These are phyloP conservation scores for Ricinus communis DNA, from an alignment of 345 rosid species.

Conservation along the genomic window DNA sequence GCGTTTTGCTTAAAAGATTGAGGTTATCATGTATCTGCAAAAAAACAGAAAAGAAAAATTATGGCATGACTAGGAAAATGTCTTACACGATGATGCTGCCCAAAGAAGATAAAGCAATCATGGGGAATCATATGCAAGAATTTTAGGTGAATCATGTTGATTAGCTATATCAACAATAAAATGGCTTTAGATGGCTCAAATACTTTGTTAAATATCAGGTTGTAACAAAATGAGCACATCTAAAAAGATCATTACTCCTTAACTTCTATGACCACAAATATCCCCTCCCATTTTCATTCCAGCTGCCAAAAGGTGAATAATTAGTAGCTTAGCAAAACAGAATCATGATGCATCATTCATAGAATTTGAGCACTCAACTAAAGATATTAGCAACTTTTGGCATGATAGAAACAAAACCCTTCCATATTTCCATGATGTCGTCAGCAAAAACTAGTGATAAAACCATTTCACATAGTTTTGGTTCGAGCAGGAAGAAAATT, in stretches of 20 bases:
- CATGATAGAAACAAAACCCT: not conserved
- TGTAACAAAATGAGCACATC: not conserved
- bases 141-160: not conserved
- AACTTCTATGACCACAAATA: not conserved
- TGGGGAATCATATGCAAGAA: not conserved
- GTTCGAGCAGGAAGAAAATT: not conserved
- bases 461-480: not conserved
- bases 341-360: not conserved
- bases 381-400: not conserved
- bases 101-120: slow-evolving; percentile 9
- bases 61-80: not conserved
- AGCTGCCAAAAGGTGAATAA: not conserved
- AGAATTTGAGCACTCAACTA: not conserved
- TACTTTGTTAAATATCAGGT: not conserved
- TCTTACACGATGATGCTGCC: not conserved
- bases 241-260: not conserved
- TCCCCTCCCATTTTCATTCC: not conserved
- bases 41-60: not conserved
- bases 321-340: not conserved
- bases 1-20: slow-evolving; percentile 56
- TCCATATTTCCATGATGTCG: not conserved
- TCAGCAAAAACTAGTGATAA: not conserved
- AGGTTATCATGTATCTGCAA: slow-evolving; percentile 67
- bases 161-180: not conserved
- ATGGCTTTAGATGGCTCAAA: not conserved